These are phyloP conservation scores for Epichloe glyceriae DNA, from an alignment of 2,329 filamentous ascomycete species.

Conservation along the genomic window DNA sequence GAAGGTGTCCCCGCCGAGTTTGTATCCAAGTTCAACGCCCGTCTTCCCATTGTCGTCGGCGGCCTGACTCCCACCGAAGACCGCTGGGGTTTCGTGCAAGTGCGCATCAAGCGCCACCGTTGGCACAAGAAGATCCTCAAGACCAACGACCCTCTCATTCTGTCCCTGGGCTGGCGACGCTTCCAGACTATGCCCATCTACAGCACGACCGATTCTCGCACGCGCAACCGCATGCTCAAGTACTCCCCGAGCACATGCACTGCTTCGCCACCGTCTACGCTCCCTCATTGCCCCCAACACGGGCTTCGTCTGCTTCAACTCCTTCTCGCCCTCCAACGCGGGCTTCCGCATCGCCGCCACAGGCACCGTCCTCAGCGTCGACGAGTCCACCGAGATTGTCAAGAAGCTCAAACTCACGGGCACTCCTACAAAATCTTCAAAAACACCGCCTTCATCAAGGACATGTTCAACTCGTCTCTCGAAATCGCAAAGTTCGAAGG, in stretches of 20 bases:
- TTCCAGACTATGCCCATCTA: conserved; percentile 92
- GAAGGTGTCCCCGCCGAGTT: conserved; percentile 88
- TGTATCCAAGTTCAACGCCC: conserved; percentile 65
- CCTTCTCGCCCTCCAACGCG: conserved; percentile 68
- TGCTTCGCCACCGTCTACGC: conserved; percentile 95
- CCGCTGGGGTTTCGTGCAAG: conserved; percentile 87
- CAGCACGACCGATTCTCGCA: conserved; percentile 87
- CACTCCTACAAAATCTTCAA: conserved; percentile 93
- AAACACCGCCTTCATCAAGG: conserved; percentile 96
- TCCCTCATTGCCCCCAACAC: conserved; percentile 92
- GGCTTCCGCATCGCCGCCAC: conserved; percentile 93
- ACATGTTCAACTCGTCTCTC: conserved; percentile 89
- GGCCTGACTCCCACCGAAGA: conserved; percentile 91
- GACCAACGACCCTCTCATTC: conserved; percentile 93
- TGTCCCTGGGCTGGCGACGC: conserved; percentile 89
- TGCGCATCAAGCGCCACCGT: conserved; percentile 90
- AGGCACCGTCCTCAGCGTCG: conserved; percentile 83
- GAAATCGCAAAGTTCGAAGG: conserved; percentile 99
- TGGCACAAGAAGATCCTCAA: conserved; percentile 99
- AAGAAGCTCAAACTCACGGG: conserved; percentile 98
- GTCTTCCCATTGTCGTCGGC: conserved; percentile 74
- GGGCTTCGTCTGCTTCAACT: conserved; percentile 88
- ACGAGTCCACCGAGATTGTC: conserved; percentile 93
- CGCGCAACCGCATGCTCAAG: conserved; percentile 93
- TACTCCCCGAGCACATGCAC: conserved; percentile 99